Evolutionary conservation across 441 rosid genomes (phyloP).

Genomic region (Pelargonium myrrhifolium): DNA sequence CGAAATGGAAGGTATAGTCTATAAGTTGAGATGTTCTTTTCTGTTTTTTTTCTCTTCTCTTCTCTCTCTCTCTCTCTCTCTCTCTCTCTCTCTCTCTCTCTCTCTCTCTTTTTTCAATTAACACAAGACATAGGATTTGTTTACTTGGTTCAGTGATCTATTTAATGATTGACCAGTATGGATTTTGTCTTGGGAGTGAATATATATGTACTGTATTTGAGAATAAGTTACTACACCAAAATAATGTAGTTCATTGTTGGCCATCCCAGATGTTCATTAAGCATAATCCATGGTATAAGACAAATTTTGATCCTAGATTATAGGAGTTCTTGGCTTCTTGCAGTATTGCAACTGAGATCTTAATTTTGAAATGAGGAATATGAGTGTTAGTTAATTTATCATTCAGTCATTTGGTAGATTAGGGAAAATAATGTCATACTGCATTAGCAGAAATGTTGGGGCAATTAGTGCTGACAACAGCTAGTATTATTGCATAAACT

Average conservation of each 20-base stretch:
- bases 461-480: background rate
- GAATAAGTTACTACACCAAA: background rate
- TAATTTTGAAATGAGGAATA: conserved; percentile 7
- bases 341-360: conserved; percentile 4
- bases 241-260: background rate
- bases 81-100: no score
- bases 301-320: conserved; percentile 7
- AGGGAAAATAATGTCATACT: background rate
- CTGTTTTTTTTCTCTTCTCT: background rate
- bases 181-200: background rate
- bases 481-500: background rate
- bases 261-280: background rate
- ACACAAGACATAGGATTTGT: background rate
- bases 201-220: conserved; percentile 4
- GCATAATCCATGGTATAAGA: background rate
- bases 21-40: conserved; percentile 8
- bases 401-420: background rate
- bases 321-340: background rate
- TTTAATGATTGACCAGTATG: background rate
- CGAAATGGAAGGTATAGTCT: conserved; percentile 89
- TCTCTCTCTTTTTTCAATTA: background rate
- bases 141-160: background rate
- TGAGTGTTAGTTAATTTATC: background rate
- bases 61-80: no score
- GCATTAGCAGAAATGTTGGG: conserved; percentile 4